These are phyloP conservation scores for Silene coronaria DNA, from an alignment of 179 eudicot species.

Conservation along the genomic window DNA sequence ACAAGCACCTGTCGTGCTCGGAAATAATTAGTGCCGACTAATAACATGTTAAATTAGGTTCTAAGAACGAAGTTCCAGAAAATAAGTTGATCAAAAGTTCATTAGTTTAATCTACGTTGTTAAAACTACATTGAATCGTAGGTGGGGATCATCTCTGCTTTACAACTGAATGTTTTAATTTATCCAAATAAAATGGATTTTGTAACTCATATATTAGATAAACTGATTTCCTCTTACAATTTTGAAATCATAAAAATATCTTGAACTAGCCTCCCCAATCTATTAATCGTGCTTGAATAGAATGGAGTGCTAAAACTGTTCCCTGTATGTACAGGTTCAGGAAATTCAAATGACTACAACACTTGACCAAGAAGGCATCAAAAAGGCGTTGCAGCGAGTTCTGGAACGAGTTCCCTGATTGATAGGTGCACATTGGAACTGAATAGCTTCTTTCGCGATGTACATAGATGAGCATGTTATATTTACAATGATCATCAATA, in stretches of 20 bases:
- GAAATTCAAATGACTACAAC: constrained; percentile 81
- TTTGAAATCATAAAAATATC: background rate
- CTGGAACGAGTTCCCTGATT: constrained; percentile 83
- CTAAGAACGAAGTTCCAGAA: background rate
- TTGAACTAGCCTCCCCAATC: background rate
- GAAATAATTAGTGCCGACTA: no score
- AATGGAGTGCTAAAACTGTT: background rate
- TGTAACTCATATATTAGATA: background rate
- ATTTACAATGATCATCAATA: background rate
- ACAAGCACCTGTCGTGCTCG: background rate
- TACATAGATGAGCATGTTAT: constrained; percentile 19
- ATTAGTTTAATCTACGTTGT: no score
- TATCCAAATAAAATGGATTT: no score
- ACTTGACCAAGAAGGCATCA: constrained; percentile 90
- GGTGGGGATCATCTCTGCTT: no score
- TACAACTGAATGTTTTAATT: no score
- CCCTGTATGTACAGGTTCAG: constrained; percentile 56
- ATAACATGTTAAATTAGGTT: background rate
- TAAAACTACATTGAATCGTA: no score
- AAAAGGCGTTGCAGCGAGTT: constrained; percentile 72
- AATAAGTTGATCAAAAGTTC: background rate
- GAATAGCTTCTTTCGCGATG: constrained; percentile 11
- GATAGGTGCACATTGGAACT: constrained; percentile 18
- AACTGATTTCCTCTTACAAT: background rate
- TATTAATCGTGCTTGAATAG: background rate